A percentile compares a stretch with the other conserved stretches of the same genome.
These are phyloP conservation scores for Cenchrus purpureus DNA, from an alignment of 176 grass and related monocot genomes.

Conservation along the genomic window DNA sequence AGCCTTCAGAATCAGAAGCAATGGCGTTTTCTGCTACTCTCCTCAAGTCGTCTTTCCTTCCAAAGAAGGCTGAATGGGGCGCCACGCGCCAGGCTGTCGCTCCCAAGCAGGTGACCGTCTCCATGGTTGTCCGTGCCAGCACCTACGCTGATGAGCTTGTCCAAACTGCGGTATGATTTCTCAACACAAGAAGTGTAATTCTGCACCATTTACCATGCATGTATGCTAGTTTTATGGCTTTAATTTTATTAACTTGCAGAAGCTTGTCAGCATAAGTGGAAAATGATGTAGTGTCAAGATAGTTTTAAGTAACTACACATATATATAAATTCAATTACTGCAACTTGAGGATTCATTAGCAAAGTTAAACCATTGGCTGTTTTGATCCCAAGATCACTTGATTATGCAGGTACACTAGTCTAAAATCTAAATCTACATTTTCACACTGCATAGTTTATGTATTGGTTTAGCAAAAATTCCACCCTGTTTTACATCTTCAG, in stretches of 20 bases:
- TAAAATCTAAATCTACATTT: neutral
- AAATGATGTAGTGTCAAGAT: slow-evolving; percentile 27
- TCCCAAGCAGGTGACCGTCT: slow-evolving; percentile 60
- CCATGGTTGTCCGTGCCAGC: slow-evolving; percentile 75
- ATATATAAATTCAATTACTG: neutral
- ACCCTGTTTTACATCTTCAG: neutral
- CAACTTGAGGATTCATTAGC: neutral
- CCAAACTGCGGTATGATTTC: slow-evolving; percentile 76
- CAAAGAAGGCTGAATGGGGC: slow-evolving; percentile 88
- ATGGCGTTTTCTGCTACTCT: slow-evolving; percentile 95
- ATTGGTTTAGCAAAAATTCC: neutral
- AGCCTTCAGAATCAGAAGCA: slow-evolving; percentile 17
- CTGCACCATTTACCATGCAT: neutral
- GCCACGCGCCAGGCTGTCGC: slow-evolving; percentile 30
- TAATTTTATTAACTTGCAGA: neutral
- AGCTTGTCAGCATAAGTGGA: neutral
- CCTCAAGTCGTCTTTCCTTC: slow-evolving; percentile 98
- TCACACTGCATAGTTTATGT: neutral
- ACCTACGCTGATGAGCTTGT: slow-evolving; percentile 88
- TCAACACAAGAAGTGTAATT: neutral
- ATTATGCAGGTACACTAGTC: neutral
- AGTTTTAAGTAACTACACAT: neutral
- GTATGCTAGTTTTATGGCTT: neutral
- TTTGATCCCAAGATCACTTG: slow-evolving; percentile 2
- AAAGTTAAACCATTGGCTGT: neutral